Evolutionary conservation across 2,329 filamentous ascomycete species (phyloP).

Genomic region (Fusarium sp.): DNA sequence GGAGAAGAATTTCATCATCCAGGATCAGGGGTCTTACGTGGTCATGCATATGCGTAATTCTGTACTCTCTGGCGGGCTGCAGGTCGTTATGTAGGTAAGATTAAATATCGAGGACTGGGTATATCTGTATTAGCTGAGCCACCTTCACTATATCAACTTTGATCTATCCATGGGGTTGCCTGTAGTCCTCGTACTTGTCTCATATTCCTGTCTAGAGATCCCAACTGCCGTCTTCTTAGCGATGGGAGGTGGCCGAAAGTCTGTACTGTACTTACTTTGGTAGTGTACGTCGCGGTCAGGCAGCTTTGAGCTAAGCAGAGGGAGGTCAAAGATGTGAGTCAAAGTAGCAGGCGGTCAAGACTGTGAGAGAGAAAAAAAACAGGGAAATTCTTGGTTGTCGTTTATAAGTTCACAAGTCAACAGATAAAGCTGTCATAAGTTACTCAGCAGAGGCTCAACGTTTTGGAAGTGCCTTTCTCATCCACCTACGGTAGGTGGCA

Average conservation of each 20-base stretch:
- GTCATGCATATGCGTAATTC: constrained; percentile 2
- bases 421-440: not conserved
- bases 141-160: not conserved
- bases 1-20: not conserved
- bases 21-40: constrained; percentile 21
- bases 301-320: not conserved
- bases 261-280: not conserved
- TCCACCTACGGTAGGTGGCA: too few species aligned
- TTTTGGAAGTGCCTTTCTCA: too few species aligned
- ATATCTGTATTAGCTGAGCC: too few species aligned
- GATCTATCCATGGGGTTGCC: not conserved
- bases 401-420: not conserved
- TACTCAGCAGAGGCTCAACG: not conserved
- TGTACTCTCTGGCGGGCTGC: too few species aligned
- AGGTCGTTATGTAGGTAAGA: too few species aligned
- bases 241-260: not conserved
- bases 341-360: not conserved
- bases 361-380: too few species aligned
- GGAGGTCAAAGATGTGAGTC: not conserved
- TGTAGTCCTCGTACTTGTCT: not conserved
- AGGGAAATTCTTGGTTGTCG: not conserved
- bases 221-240: not conserved
- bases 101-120: too few species aligned
- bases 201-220: not conserved
- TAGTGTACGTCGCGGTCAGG: not conserved